These are phyloP conservation scores for Lantana camara DNA, from an alignment of 257 asterid genomes.

Conservation along the genomic window DNA sequence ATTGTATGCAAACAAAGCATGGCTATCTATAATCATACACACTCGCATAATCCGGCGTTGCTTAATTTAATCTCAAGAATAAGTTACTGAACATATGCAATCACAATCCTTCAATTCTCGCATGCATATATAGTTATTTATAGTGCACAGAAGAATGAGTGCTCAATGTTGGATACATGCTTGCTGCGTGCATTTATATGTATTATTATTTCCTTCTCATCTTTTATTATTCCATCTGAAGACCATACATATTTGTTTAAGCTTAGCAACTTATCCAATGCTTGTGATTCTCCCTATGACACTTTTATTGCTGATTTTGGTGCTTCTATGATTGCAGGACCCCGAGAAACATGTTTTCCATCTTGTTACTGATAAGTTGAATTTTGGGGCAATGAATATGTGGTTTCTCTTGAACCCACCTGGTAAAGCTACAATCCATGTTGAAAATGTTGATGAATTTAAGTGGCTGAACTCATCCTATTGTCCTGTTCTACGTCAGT, in stretches of 20 bases:
- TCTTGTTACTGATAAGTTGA: constrained; percentile 96
- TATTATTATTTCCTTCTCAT: constrained; percentile 8
- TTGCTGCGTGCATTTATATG: not conserved
- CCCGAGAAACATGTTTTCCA: constrained; percentile 95
- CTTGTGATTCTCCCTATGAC: constrained; percentile 8
- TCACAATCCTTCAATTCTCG: too few species aligned
- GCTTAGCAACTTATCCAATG: constrained; percentile 21
- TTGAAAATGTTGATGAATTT: constrained; percentile 94
- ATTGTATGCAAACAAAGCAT: too few species aligned
- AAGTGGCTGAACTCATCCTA: constrained; percentile 98
- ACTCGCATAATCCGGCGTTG: not conserved
- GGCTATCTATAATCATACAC: not conserved
- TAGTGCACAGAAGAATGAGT: not conserved
- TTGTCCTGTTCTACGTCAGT: constrained; percentile 87
- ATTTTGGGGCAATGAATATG: constrained; percentile 99
- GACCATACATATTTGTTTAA: constrained; percentile 13
- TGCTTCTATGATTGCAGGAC: constrained; percentile 58
- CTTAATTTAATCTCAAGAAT: too few species aligned
- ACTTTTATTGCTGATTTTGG: too few species aligned
- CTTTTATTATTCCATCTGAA: constrained; percentile 13
- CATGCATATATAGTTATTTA: too few species aligned
- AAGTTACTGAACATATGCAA: too few species aligned
- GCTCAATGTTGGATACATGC: not conserved
- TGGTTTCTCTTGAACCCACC: constrained; percentile 99
- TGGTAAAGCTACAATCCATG: constrained; percentile 94